Evolutionary conservation across 306 rosid species (phyloP), one percentile per base, ranked within the genome.

Genomic region (Luffa aegyptiaca): DNA sequence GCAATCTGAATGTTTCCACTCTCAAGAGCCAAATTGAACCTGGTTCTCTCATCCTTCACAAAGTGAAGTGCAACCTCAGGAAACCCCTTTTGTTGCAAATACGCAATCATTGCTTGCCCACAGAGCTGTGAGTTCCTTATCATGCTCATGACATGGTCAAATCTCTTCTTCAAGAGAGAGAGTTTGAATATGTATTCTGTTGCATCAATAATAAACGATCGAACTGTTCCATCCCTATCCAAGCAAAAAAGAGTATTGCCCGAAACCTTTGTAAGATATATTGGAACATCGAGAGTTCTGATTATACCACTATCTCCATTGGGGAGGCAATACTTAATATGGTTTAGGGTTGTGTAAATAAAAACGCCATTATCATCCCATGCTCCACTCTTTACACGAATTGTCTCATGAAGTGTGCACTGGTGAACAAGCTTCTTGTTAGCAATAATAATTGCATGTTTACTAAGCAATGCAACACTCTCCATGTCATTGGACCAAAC

Each of bases 281-380:
- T 92, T 45, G 98, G 98, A 83, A 89, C 89, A 77, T 93, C 98
- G 69, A 93, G 87, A 69, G 98, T 93, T 81, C 87, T 88, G 59
- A 93, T 89, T 85, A 93, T 93, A 79, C 98, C 98, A 85, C 87
- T 89, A 84, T 93, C 98, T 46, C 98, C 98, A 81, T 90, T 93
- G 53, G 98, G 92, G 9, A 93, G 96, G 81, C 97, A 93, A 74
- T 93, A 93, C 79, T 93, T 93, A 36, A 93, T 89, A 83, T 93
- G 98, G 81, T 93, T 93, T 66, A 93, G 84, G 36, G 98, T 93
- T 0, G 98, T 88, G 82, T 93, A 93, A 59, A 93, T 93, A 83
- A 93, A 92, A 81, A 93, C 90, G n/a, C 98, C 97, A 72, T 89
- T 92, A 85, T 92, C 98, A 87, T 93, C 98, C 98, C 98, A 93